Evolutionary conservation across 768 basidiomycete species (phyloP), one percentile per base, ranked within the genome.

Genomic region (Boletus vinaceobasis): DNA sequence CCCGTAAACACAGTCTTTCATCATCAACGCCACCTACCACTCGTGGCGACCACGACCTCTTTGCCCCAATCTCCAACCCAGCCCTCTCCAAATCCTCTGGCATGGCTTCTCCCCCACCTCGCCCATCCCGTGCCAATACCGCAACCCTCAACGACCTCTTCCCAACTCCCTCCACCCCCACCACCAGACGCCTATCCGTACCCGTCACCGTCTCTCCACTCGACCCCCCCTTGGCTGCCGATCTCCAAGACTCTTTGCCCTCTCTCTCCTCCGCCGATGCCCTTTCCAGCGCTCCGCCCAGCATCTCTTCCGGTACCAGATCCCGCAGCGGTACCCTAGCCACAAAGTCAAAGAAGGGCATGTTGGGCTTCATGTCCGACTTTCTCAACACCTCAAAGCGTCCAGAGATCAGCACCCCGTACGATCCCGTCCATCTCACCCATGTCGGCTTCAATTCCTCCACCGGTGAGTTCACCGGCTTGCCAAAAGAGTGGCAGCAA

Each of bases 401-500:
- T 13, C 85, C 83, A 14, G 93, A 96, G 73, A 98, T 99, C 77
- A 93, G 91, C 69, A 95, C 94, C 0, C 97, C 97, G 0, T 98
- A 96, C 70, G 97, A 99, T 73, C 97, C 97, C 32, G 96, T 98
- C 37, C 96, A 98, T 76, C 88, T 99, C 65, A 98, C 97, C 3
- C 97, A 99, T 69, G 97, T 99, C 68, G 96, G 96, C 56, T 98
- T 98, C 84, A 98, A 99, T 73, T 91, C 92, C 7, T 96, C 93
- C 53, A 98, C 96, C 0, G 97, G 97, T 55, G 96, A 99, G 74
- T 98, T 95, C 75, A 94, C 93, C 9, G 97, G 97, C 3, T 79
- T 99, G 32, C 97, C 97, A 3, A 96, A 96, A 72, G 96, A 98
- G 75, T 99, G 97, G 97, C 97, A 99, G 68, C 93, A 98, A 71